Evolutionary conservation across 495 filamentous ascomycete genomes (phyloP).

Genomic region (Terfezia boudieri): DNA sequence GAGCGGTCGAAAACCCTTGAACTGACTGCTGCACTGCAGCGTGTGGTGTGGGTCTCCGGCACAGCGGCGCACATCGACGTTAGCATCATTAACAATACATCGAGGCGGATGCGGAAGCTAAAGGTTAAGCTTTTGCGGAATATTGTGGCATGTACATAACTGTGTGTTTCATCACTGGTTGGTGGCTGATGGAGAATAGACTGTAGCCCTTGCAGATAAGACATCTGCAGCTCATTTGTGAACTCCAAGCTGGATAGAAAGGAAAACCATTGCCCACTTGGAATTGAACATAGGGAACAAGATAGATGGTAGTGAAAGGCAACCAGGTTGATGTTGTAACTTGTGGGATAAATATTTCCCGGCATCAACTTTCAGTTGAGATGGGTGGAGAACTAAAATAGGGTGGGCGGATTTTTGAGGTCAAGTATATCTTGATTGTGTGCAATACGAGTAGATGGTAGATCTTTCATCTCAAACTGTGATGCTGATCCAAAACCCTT

Average conservation of each 20-base stretch:
- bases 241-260: conserved; percentile 29
- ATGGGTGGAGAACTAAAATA: conserved; percentile 4
- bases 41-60: conserved; percentile 33
- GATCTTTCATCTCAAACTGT: background rate
- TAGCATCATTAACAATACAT: conserved; percentile 27
- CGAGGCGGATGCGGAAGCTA: conserved; percentile 26
- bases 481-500: conserved; percentile 1
- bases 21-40: conserved; percentile 32
- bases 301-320: conserved; percentile 26
- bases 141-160: conserved; percentile 27
- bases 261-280: conserved; percentile 22
- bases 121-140: conserved; percentile 23
- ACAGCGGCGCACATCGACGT: conserved; percentile 33
- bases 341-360: conserved; percentile 29
- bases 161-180: conserved; percentile 10
- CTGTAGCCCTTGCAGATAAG: conserved; percentile 27
- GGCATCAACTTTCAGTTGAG: conserved; percentile 25
- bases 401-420: conserved; percentile 5
- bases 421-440: conserved; percentile 30
- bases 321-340: conserved; percentile 28
- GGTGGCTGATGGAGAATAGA: conserved; percentile 1
- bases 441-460: conserved; percentile 23
- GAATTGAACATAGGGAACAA: conserved; percentile 21
- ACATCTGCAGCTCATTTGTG: conserved; percentile 28
- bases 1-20: conserved; percentile 20